phyloP scores from a whole-genome alignment of 768 basidiomycete genomes.

The Lactifluus piperatus region DNA sequence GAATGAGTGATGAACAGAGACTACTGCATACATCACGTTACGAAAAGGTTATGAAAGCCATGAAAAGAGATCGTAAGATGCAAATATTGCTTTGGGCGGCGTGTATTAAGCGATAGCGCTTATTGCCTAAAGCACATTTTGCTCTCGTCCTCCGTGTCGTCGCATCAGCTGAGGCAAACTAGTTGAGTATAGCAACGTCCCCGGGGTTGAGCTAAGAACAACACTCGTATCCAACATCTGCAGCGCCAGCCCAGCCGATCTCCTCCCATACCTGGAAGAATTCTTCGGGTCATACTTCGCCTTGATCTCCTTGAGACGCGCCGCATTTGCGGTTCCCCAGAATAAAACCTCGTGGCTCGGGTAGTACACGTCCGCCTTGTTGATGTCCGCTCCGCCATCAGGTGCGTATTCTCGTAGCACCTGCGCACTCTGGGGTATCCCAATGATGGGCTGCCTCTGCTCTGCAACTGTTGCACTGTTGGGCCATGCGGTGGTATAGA shows the following conservation, averaged over 20 bases:
- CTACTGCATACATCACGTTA: no score
- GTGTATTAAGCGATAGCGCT: neutral
- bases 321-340: conserved; percentile 17
- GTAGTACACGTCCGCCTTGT: conserved; percentile 20
- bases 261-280: conserved; percentile 14
- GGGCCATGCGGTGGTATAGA: neutral
- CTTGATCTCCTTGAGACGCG: conserved; percentile 14
- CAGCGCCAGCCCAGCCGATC: conserved; percentile 3
- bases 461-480: neutral
- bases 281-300: conserved; percentile 16
- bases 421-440: neutral
- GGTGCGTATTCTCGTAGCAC: neutral
- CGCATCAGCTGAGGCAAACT: neutral
- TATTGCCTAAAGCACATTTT: neutral
- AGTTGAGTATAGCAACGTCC: neutral
- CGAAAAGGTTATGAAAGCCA: no score
- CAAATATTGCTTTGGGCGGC: no score
- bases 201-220: neutral
- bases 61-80: no score
- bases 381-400: conserved; percentile 19
- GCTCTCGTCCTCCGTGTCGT: neutral
- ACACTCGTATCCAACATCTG: neutral
- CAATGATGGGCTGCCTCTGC: neutral
- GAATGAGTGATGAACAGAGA: no score
- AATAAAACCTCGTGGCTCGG: conserved; percentile 9